Evolutionary conservation across 108 stramenopile species (phyloP), one percentile per base, ranked within the genome.

Genomic region (Skeletonema marinoi): DNA sequence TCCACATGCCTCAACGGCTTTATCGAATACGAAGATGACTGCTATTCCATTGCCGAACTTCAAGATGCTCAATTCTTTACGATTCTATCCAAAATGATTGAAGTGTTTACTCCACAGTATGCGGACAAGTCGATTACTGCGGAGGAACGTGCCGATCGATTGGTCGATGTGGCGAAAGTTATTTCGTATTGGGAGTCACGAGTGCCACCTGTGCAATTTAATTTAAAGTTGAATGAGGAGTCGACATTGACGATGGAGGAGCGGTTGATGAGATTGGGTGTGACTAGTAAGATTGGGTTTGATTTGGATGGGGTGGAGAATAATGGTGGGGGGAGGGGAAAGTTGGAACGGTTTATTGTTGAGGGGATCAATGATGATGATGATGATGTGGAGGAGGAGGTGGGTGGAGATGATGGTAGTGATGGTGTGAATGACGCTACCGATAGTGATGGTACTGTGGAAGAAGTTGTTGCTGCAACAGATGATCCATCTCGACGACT

Each of bases 201-300:
- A 14, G 69, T 71, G 1, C 81, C 74, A 2, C 71, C 67, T 3
- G 58, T 32, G 12, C 4, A 61, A 6, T 86, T 75, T 39, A 10
- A 56, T 9, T 60, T 86, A 39, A 78, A 71, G 13, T 61, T 86
- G 50, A 86, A 74, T 62, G 12, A 17, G 12, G 74, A 70, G 56
- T 75, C 81, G 11, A 78, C 78, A 8, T 75, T 83, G 65, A 71
- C 63, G 1, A n/a, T 11, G 16, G 65, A 71, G 17, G 85, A 86
- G 25, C 60, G 73, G 17, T 31, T 0, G 3, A 31, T 60, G 41
- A 73, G 70, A 13, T 39, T 71, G 31, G 85, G 85, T 48, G 71
- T 79, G 8, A 21, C 13, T 46, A 8, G 62, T 7, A 17, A 56
- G 54, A 10, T 66, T 7, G 12, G 32, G 1, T 65, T 44, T 39